These are phyloP conservation scores for Naganishia cerealis DNA, from an alignment of 1,284 basidiomycete genomes.

Conservation along the genomic window DNA sequence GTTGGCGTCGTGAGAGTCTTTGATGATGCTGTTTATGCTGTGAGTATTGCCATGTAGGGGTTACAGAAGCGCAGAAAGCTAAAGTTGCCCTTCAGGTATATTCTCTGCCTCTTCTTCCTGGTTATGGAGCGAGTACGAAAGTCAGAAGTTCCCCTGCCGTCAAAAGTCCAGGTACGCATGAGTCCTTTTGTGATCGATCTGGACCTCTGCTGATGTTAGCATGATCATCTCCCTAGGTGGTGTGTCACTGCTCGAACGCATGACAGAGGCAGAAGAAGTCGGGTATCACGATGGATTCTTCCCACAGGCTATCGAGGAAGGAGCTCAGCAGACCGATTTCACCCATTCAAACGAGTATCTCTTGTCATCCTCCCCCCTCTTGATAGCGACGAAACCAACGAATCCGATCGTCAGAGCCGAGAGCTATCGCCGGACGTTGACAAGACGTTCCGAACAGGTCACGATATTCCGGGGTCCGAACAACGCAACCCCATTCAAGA, in stretches of 20 bases:
- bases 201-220: background rate
- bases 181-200: too few relatives aligned
- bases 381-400: background rate
- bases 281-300: conserved; percentile 87
- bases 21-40: conserved; percentile 88
- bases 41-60: background rate
- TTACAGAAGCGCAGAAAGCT: background rate
- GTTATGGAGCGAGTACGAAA: conserved; percentile 80
- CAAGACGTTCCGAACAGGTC: conserved; percentile 18
- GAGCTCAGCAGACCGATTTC: conserved; percentile 32
- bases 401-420: background rate
- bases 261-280: conserved; percentile 84
- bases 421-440: conserved; percentile 26
- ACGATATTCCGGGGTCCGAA: conserved; percentile 14
- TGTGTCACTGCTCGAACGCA: conserved; percentile 64
- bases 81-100: conserved; percentile 66
- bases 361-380: conserved; percentile 38
- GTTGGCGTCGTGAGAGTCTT: conserved; percentile 78
- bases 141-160: conserved; percentile 76
- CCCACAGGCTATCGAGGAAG: conserved; percentile 37
- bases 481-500: background rate
- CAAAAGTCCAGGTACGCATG: conserved; percentile 55
- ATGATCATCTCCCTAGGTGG: conserved; percentile 46
- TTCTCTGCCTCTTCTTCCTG: conserved; percentile 83
- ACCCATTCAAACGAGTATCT: conserved; percentile 46